Evolutionary conservation across 2,329 filamentous ascomycete species (phyloP).

Genomic region (Fusarium poae): DNA sequence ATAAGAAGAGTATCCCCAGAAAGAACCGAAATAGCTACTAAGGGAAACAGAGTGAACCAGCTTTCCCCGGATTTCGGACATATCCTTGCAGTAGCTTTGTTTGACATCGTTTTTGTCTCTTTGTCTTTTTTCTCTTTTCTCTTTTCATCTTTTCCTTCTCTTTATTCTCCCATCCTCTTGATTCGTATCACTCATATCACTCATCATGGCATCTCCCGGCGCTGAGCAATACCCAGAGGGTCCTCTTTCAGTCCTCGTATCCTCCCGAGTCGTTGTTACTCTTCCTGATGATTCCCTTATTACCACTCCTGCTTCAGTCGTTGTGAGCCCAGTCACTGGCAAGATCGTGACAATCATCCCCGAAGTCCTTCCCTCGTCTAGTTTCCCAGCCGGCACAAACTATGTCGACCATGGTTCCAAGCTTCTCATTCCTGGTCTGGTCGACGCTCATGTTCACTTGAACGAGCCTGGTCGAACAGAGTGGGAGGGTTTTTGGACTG

Average conservation of each 20-base stretch:
- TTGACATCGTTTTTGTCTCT: slow-evolving; percentile 1
- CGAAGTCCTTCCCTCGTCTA: slow-evolving; percentile 77
- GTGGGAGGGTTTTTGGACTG: slow-evolving; percentile 98
- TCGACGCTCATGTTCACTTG: slow-evolving; percentile 97
- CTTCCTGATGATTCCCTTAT: slow-evolving; percentile 71
- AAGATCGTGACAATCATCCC: slow-evolving; percentile 85
- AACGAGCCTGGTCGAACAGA: slow-evolving; percentile 97
- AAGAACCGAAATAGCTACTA: slow-evolving; percentile 8
- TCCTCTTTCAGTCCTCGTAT: slow-evolving; percentile 80
- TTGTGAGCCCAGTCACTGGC: slow-evolving; percentile 81
- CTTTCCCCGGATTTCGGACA: slow-evolving; percentile 32
- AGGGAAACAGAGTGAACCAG: slow-evolving; percentile 19
- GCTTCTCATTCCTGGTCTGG: slow-evolving; percentile 88
- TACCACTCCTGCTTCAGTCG: slow-evolving; percentile 85
- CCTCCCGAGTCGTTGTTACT: slow-evolving; percentile 84
- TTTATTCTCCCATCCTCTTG: slow-evolving; percentile 10
- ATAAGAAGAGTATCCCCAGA: slow-evolving; percentile 26
- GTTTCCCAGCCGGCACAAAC: slow-evolving; percentile 77
- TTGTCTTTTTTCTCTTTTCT: slow-evolving; percentile 18
- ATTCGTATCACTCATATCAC: background rate
- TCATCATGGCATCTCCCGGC: slow-evolving; percentile 52
- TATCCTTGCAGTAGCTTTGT: slow-evolving; percentile 24
- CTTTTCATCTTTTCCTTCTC: slow-evolving; percentile 19
- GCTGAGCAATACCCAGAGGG: slow-evolving; percentile 45
- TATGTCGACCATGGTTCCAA: slow-evolving; percentile 89